Evolutionary conservation across 345 rosid species (phyloP).

Genomic region (Pistacia atlantica): DNA sequence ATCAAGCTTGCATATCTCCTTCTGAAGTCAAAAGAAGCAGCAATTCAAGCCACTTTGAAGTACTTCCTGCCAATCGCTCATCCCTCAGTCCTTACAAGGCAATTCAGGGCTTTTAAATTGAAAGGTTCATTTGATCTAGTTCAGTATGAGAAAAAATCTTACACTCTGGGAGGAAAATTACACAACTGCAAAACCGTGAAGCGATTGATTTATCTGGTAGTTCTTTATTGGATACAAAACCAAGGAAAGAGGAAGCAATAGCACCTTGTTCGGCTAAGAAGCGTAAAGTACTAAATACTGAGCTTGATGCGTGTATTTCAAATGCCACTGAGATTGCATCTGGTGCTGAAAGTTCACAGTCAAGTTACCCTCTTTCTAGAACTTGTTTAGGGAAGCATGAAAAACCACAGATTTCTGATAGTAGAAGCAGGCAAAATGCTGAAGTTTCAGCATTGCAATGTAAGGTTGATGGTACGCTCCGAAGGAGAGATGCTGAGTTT

Average conservation of each 20-base stretch:
- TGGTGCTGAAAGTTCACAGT: slow-evolving; percentile 29
- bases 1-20: slow-evolving; percentile 34
- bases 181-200: slow-evolving; percentile 26
- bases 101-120: slow-evolving; percentile 36
- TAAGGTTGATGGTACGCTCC: slow-evolving; percentile 30
- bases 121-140: slow-evolving; percentile 38
- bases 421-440: slow-evolving; percentile 31
- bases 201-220: slow-evolving; percentile 34
- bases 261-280: slow-evolving; percentile 51
- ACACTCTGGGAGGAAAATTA: slow-evolving; percentile 31
- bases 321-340: slow-evolving; percentile 18
- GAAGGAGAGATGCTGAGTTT: slow-evolving; percentile 18
- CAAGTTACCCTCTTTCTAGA: slow-evolving; percentile 25
- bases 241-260: slow-evolving; percentile 38
- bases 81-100: slow-evolving; percentile 47
- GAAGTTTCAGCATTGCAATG: slow-evolving; percentile 32
- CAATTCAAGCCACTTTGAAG: slow-evolving; percentile 37
- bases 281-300: slow-evolving; percentile 45
- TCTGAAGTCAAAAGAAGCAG: slow-evolving; percentile 43
- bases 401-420: slow-evolving; percentile 24
- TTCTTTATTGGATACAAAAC: slow-evolving; percentile 29
- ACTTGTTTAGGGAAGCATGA: slow-evolving; percentile 38
- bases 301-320: slow-evolving; percentile 24
- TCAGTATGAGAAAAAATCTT: slow-evolving; percentile 27
- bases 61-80: slow-evolving; percentile 79